Conservation (phyloP, 2,329 filamentous ascomycete genomes). For the Sclerotinia trifoliorum region DNA sequence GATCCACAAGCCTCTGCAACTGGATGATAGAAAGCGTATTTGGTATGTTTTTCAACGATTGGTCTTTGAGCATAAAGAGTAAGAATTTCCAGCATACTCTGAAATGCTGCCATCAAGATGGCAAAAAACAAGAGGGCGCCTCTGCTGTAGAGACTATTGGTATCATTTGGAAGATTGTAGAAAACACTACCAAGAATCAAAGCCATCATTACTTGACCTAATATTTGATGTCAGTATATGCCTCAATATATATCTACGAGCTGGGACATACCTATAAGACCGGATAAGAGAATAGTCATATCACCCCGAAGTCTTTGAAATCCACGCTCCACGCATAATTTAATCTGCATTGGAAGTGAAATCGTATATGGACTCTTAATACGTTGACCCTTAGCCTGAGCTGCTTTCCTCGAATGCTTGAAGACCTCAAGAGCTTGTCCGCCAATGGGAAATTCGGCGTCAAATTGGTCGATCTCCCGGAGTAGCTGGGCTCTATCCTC, state of each 20-base stretch:
- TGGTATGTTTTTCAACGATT: conserved; percentile 85
- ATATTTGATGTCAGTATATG: not conserved
- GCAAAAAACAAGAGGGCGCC: conserved; percentile 68
- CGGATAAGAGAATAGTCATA: conserved; percentile 63
- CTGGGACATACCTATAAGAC: conserved; percentile 24
- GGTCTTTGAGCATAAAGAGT: conserved; percentile 85
- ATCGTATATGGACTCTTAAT: conserved; percentile 78
- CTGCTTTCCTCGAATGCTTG: conserved; percentile 43
- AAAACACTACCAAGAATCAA: conserved; percentile 65
- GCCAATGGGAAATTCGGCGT: conserved; percentile 42
- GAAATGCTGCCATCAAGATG: conserved; percentile 64
- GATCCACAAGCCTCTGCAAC: conserved; percentile 68
- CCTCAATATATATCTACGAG: not conserved
- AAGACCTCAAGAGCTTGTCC: conserved; percentile 42
- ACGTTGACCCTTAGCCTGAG: conserved; percentile 45
- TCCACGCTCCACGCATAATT: conserved; percentile 77
- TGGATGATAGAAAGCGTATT: conserved; percentile 87
- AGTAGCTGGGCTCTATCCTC: conserved; percentile 45
- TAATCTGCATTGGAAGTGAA: conserved; percentile 71
- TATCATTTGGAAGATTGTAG: conserved; percentile 56
- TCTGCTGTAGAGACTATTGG: conserved; percentile 58
- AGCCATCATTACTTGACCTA: conserved; percentile 48
- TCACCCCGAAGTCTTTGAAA: conserved; percentile 76
- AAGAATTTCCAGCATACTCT: conserved; percentile 66
- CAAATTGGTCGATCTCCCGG: conserved; percentile 53